Base-by-base conservation (phyloP, 2,329 filamentous ascomycete genomes). In the Dothistroma septosporum region DNA sequence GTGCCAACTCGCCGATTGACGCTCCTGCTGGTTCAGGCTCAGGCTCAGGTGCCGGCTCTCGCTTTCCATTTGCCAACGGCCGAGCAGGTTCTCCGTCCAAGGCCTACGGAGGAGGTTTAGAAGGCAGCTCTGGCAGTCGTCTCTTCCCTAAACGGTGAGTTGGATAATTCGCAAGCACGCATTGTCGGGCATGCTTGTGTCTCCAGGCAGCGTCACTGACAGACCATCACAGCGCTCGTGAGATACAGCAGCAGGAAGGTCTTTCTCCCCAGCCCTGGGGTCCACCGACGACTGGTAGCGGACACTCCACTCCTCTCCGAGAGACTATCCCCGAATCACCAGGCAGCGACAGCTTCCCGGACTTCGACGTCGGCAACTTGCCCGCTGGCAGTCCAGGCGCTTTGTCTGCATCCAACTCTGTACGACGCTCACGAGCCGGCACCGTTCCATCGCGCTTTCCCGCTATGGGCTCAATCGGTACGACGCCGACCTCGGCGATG, bases 241-340 rank as follows among this genome's bases (percentile, higher is more conserved):
- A 99, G 77, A 97, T 97, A 64, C 93, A 97, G 79, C 92, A 92
- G 58, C 92, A 97, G 79, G 93, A 97, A 83, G 92, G 92, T 55
- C 83, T 96, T 54, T 79, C 81, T 74, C 87, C 82, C 72, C 83
- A 85, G 76, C 77, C 88, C 56, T 97, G 94, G 94, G 92, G 94
- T 11, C 93, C 94, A 67, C 93, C 94, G 53, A 93, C 94, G 66
- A 92, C 93, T 59, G 96, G 93, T 59, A 97, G 93, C 75, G 94
- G 93, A 66, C 93, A 96, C 76, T 97, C 93, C 21, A 97, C 93
- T 47, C 94, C 94, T 68, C 84, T 99, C 55, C 91, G 94, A 72
- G 94, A 97, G 79, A 97, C 93, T 67, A 97, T 99, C 63, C 92
- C 93, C 65, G 94, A 99, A 78, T 97, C 93, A 37, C 94, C 94